phyloP scores from a whole-genome alignment of 2,329 filamentous ascomycete species.

The Aspergillus spinulosporus region DNA sequence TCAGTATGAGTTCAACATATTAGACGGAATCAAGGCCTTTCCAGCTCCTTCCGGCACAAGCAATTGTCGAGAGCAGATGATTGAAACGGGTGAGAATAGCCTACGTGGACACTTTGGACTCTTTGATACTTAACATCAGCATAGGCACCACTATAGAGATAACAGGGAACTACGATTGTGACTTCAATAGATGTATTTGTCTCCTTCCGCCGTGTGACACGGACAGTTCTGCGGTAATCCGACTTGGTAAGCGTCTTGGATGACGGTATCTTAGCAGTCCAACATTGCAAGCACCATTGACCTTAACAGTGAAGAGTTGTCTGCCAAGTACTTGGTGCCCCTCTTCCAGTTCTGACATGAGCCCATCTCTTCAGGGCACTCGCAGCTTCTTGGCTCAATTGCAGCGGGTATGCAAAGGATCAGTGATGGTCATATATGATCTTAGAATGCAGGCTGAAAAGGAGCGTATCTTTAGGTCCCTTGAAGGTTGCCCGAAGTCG shows the following conservation, averaged over 20 bases:
- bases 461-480: background rate
- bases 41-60: background rate
- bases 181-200: background rate
- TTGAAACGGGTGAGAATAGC: background rate
- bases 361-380: constrained; percentile 1
- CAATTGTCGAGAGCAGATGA: background rate
- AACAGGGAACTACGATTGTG: background rate
- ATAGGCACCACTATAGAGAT: background rate
- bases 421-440: background rate
- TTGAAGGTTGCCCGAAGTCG: background rate
- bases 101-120: background rate
- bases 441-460: background rate
- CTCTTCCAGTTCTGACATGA: constrained; percentile 6
- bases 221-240: background rate
- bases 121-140: constrained; percentile 2
- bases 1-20: background rate
- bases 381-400: background rate
- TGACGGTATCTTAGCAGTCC: background rate
- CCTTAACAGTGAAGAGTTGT: background rate
- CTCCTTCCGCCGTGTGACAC: constrained; percentile 4
- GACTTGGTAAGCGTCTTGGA: constrained; percentile 5
- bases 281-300: background rate
- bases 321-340: constrained; percentile 6
- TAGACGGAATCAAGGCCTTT: background rate
- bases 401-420: constrained; percentile 6